Base-by-base conservation (phyloP, 2,329 filamentous ascomycete genomes). In the Aspergillus felis region DNA sequence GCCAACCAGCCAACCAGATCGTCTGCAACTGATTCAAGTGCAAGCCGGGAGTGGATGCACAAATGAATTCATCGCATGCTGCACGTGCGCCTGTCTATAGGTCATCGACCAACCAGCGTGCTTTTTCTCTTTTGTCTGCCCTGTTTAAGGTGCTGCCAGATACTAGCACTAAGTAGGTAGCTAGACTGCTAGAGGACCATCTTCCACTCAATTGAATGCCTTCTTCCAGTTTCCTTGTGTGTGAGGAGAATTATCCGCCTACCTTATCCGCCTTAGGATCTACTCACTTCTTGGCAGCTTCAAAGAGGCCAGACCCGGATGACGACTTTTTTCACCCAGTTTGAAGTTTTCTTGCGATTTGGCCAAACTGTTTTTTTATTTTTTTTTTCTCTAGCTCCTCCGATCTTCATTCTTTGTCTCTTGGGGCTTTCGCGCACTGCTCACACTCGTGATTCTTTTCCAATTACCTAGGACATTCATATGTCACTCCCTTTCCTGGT, bases 1-100 rank as follows among this genome's bases (percentile, higher is more conserved):
- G 24, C 57, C 57, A 62, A 44, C 22, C 29, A 52, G 24, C 57
- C 57, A 62, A 59, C 51, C 57, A 58, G 24, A 24, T n/a, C 4
- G 3, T 2, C 41, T 22, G 41, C 22, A 20, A 24, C 41, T 22
- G n/a, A 38, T 41, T 20, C 20, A 32, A 25, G 44, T 57, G 50
- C 51, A 32, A 25, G 27, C 12, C 27, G 3, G 44, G 4, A 17
- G 44, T 17, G 8, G 44, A 47, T 47, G n/a, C 28, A 53, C 59
- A 60, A 71, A 60, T 70, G 61, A 61, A 57, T 57, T 54, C 55
- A 55, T 53, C 44, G 60, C 49, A 14, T 51, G 24, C 53, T 22
- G 58, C 61, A 65, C 63, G 61, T 64, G 63, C 57, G 22, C 22
- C 44, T 27, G 22, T 47, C 44, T 14, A 8, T n/a, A 17, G 44